Base-by-base conservation (phyloP, 495 filamentous ascomycete genomes). In the Penicillium alfredii region DNA sequence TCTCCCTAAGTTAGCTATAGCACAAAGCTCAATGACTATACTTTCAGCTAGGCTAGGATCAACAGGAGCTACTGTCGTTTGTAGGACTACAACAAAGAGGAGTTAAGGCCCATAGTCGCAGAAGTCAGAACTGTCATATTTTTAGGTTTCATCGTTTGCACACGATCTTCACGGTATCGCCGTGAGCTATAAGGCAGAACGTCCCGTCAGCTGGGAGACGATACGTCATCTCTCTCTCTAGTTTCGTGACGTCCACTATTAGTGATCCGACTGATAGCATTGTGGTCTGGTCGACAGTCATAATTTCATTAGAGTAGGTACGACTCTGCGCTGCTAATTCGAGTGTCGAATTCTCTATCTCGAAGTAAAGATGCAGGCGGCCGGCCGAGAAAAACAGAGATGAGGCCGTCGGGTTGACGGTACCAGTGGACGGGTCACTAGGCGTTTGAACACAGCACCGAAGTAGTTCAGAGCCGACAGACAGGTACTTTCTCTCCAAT, bases 171-270 rank as follows among this genome's bases (percentile, higher is more conserved):
- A 36, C 33, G 16, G 24, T 24, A 15, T 17, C 19, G 20, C 11
- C 11, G 24, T 27, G 23, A 36, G 33, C 33, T 36, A 15, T 26
- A 24, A 36, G 11, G 33, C 5, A 27, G 33, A 27, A 36, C 13
- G 33, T 36, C 33, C 33, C 33, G 33, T 36, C 13, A 4, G 33
- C 33, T 17, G 33, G 33, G 33, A 36, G 21, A 4, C 9, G 9
- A 36, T 36, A 36, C 15, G 22, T 36, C 33, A 36, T 19, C 9
- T 36, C 33, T 9, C 33, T 25, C 14, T 36, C 22, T 27, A 36
- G 33, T 26, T 36, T 14, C 33, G 19, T 9, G 7, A 36, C 33
- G 16, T 36, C 23, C 23, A 36, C 22, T n/a, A 27, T 36, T 27
- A 28, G 33, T 26, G 22, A 26, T n/a, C 13, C 22, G 22, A 19